A percentile compares a stretch with the other conserved stretches of the same genome.
phyloP scores from a whole-genome alignment of 1,139 yeast genomes.

The Hyphopichia buzzinii region DNA sequence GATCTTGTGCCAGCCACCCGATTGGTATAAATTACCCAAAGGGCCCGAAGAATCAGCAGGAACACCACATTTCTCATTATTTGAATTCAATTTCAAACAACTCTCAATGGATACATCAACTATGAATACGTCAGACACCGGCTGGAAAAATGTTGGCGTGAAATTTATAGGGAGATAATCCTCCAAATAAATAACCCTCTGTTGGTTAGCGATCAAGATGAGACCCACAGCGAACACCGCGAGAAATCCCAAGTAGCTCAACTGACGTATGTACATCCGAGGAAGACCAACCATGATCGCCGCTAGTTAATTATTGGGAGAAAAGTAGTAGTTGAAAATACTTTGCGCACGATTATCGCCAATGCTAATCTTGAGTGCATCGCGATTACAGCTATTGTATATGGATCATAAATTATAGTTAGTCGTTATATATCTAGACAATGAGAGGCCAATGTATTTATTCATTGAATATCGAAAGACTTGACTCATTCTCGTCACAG shows the following conservation, averaged over 20 bases:
- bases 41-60: constrained; percentile 28
- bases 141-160: constrained; percentile 42
- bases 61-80: constrained; percentile 28
- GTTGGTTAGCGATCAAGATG: constrained; percentile 32
- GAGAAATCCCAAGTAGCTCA: constrained; percentile 18
- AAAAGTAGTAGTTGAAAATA: no score
- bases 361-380: no score
- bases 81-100: constrained; percentile 28
- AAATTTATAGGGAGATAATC: constrained; percentile 28
- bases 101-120: constrained; percentile 32
- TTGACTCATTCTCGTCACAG: background rate
- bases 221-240: constrained; percentile 18
- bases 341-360: no score
- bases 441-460: no score
- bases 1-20: constrained; percentile 37
- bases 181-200: constrained; percentile 26
- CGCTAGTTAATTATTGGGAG: background rate
- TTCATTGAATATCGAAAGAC: no score
- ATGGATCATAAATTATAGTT: no score
- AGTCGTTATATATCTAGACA: no score
- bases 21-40: constrained; percentile 26
- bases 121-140: constrained; percentile 35
- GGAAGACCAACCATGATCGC: constrained; percentile 20
- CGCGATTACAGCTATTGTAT: no score
- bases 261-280: constrained; percentile 24